Evolutionary conservation across 169 alveolate species (phyloP), one percentile per base, ranked within the genome.

Genomic region (Plasmodium reichenowi): DNA sequence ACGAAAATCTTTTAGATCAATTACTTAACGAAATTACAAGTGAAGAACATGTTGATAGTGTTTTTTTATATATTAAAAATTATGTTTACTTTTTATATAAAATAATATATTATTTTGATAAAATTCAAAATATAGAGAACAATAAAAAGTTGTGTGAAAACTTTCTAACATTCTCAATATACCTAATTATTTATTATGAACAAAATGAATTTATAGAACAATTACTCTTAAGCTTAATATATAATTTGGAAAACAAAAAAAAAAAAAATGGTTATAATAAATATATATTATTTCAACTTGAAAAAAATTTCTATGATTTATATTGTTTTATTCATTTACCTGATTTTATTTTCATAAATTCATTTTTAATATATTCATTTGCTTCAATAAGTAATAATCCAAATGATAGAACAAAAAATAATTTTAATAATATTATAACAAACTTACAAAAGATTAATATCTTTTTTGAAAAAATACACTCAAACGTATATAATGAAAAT

Each of bases 241-340:
- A 24, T n/a, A 50, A 67, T 58, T 32, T 83, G 2, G 24, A 7
- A 9, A 9, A 56, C 15, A 83, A 58, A 56, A 58, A 83, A 24
- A 83, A 58, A 56, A 58, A 83, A 24, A 6, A 24, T 12, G 15
- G 13, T 8, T n/a, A 68, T 26, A 29, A 80, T 5, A 62, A 68
- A 24, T 72, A 48, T 17, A 68, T 67, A 45, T 20, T 43, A 10
- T 63, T 10, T 24, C 48, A 29, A 58, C 73, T 83, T 38, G 50
- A 12, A 68, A 83, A 63, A 56, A 38, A 59, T 24, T 32, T 83
- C 8, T 72, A 54, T 24, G 71, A 83, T 26, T 50, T 67, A 6
- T 58, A 68, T 45, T 83, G 64, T 63, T 83, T 83, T 48, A 70
- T 83, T 72, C 12, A 15, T n/a, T 48, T 83, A 58, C 59, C 91